A percentile compares a stretch with the other conserved stretches of the same genome.
Evolutionary conservation across 2,329 filamentous ascomycete genomes (phyloP).

Genomic region (Scorias spongiosa): DNA sequence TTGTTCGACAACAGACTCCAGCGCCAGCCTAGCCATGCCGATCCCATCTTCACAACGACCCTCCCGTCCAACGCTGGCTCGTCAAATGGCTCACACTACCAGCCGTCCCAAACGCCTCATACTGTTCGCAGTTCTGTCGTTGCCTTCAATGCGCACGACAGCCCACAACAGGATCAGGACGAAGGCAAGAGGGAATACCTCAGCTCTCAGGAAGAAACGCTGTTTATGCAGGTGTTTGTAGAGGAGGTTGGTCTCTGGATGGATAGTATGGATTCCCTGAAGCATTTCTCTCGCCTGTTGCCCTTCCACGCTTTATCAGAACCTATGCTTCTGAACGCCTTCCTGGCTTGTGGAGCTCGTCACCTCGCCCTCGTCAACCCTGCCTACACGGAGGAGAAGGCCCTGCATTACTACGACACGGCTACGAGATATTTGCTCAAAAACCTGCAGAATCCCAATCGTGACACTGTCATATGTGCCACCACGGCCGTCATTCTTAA

Average conservation of each 20-base stretch:
- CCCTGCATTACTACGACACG: slow-evolving; percentile 69
- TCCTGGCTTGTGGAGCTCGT: slow-evolving; percentile 74
- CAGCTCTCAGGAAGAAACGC: slow-evolving; percentile 58
- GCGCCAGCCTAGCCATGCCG: slow-evolving; percentile 15
- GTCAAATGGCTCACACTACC: background rate
- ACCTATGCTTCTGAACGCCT: slow-evolving; percentile 77
- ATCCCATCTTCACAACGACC: slow-evolving; percentile 1
- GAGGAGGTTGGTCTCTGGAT: slow-evolving; percentile 88
- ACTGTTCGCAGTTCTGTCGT: slow-evolving; percentile 9
- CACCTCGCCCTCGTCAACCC: slow-evolving; percentile 60
- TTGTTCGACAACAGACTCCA: slow-evolving; percentile 9
- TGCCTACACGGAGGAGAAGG: slow-evolving; percentile 60
- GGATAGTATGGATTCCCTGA: slow-evolving; percentile 74
- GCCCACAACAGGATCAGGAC: slow-evolving; percentile 21
- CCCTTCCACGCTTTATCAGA: slow-evolving; percentile 70
- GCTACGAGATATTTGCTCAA: slow-evolving; percentile 65
- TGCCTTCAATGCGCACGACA: slow-evolving; percentile 24
- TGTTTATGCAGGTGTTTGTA: slow-evolving; percentile 86
- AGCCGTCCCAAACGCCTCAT: background rate
- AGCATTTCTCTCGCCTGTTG: slow-evolving; percentile 71
- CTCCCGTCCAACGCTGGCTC: slow-evolving; percentile 9
- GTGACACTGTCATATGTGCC: slow-evolving; percentile 71
- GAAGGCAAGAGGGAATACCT: slow-evolving; percentile 46
- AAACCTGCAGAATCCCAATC: slow-evolving; percentile 67
- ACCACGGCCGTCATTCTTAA: slow-evolving; percentile 79